Evolutionary conservation across 2,329 filamentous ascomycete genomes (phyloP).

Genomic region (Grosmannia huntii): DNA sequence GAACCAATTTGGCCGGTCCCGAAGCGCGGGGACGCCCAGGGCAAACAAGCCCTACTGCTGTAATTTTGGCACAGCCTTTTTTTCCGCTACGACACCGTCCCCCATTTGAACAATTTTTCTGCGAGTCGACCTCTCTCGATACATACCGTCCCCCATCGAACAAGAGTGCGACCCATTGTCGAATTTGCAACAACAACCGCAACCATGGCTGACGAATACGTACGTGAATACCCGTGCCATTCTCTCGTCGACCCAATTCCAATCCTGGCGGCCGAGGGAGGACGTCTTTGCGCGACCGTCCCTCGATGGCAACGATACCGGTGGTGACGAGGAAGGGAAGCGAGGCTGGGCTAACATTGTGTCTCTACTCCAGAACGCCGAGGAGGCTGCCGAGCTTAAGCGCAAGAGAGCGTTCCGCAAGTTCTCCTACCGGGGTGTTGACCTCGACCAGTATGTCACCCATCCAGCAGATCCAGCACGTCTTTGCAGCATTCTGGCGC

Average conservation of each 20-base stretch:
- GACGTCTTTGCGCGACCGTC: not conserved
- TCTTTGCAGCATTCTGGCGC: not conserved
- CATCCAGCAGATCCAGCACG: not conserved
- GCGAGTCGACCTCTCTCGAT: not conserved
- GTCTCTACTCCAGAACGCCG: slow-evolving; percentile 58
- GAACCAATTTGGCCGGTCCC: not conserved
- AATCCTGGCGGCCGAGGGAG: not conserved
- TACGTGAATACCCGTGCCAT: slow-evolving; percentile 11
- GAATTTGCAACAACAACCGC: slow-evolving; percentile 24
- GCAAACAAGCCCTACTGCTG: slow-evolving; percentile 9
- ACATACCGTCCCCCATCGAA: slow-evolving; percentile 13
- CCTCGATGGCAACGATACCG: not conserved
- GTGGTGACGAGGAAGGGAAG: not conserved
- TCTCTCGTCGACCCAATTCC: not conserved
- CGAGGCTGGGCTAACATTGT: not conserved
- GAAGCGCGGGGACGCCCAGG: slow-evolving; percentile 13
- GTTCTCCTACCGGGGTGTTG: slow-evolving; percentile 98
- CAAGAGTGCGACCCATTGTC: slow-evolving; percentile 20
- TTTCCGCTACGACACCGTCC: slow-evolving; percentile 1
- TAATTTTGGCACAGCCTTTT: not conserved
- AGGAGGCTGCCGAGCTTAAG: slow-evolving; percentile 99
- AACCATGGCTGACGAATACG: slow-evolving; percentile 61
- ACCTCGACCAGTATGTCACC: slow-evolving; percentile 87
- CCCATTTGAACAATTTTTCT: slow-evolving; percentile 6
- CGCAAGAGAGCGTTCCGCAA: slow-evolving; percentile 99